Evolutionary conservation across 2,329 filamentous ascomycete genomes (phyloP), one percentile per base, ranked within the genome.

Genomic region (Pseudopyrenochaeta lycopersici): DNA sequence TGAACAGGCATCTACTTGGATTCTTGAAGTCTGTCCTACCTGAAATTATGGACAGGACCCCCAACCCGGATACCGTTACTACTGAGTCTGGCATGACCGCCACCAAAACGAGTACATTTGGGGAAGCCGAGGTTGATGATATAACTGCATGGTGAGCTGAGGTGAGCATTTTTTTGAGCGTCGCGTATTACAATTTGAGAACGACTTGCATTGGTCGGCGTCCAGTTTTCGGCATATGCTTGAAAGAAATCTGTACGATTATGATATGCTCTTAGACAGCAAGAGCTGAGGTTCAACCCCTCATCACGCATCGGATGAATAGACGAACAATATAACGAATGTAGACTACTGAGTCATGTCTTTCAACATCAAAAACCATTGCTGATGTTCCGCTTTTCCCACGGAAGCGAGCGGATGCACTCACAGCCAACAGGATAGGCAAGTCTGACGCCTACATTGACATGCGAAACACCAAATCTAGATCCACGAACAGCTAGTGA

Each of bases 71-170:
- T 81, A 57, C 49, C 6, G 47, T 56, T 21, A 53, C 49, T 7
- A 49, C 57, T 11, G 82, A 83, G 45, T 55, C 66, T 20, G 66
- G 69, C 4, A 78, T 84, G 57, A 87, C 87, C 65, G 76, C 93
- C 58, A 91, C 86, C 15, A 97, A 96, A 81, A 92, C 85, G 50
- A 97, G 92, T 77, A 95, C 91, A 0, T 97, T 97, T 80, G 93
- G 94, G 14, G 93, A 98, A 78, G 93, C 92, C 1, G 95, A 98
- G 77, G 92, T 97, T 17, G 94, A 94, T 56, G 95, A 98, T 72
- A 97, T 97, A 65, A 97, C 92, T 30, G 92, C 92, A 18, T 97
- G 93, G 93, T 97, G 85, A 63, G 35, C 32, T 30, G 11, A 14
- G 12, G 29, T 33, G 42, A 50, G 17, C 35, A 46, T 18, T 46